Conservation (phyloP, 208 protist genomes). For the Leishmania lainsoni region DNA sequence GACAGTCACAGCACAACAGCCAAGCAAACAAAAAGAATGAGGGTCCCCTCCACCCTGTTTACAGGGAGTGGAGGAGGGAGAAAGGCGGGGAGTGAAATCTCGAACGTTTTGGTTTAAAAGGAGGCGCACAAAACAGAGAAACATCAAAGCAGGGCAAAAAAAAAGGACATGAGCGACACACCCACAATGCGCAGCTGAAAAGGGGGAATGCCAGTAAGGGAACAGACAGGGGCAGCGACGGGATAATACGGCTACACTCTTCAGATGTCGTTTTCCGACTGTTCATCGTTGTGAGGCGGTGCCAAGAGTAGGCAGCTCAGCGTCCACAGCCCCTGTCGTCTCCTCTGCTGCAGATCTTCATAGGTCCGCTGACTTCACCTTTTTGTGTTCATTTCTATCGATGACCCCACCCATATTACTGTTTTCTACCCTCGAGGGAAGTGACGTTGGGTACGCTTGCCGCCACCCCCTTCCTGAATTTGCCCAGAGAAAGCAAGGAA, state of each 20-base stretch:
- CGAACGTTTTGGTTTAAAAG: background rate
- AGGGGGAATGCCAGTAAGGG: background rate
- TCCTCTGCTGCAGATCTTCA: background rate
- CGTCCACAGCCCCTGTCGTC: background rate
- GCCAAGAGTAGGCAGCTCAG: background rate
- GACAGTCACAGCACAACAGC: background rate
- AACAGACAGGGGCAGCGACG: background rate
- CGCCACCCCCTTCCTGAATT: background rate
- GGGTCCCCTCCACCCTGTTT: background rate
- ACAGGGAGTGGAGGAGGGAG: background rate
- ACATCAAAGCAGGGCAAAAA: too few species aligned
- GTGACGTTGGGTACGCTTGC: background rate
- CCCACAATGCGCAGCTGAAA: background rate
- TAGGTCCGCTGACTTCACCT: background rate
- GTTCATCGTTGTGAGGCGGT: background rate
- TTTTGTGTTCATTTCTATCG: background rate
- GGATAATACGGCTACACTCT: background rate
- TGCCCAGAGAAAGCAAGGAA: background rate
- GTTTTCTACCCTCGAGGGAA: background rate
- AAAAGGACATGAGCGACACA: background rate
- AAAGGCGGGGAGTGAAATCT: background rate
- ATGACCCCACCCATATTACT: background rate
- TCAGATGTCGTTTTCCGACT: background rate
- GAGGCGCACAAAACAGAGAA: background rate
- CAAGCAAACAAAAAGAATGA: background rate